phyloP scores from a whole-genome alignment of 1,139 yeast species.

The Yamadazyma membranifaciens region DNA sequence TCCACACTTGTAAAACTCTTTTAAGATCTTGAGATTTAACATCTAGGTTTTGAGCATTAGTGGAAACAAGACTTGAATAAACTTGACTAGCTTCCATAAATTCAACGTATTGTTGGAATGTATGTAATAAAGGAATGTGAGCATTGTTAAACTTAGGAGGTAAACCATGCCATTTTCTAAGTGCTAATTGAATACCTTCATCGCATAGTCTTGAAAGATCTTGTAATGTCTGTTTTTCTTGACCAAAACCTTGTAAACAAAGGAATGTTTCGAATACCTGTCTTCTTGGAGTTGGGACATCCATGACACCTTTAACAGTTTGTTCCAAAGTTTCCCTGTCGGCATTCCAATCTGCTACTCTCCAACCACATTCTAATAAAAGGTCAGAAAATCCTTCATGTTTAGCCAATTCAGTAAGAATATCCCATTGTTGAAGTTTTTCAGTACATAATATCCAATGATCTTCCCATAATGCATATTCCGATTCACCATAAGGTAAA shows the following conservation, averaged over 20 bases:
- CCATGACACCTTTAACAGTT: conserved; percentile 94
- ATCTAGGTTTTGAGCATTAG: conserved; percentile 90
- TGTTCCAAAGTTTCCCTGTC: conserved; percentile 94
- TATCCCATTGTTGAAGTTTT: conserved; percentile 97
- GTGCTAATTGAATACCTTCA: conserved; percentile 91
- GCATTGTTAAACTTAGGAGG: conserved; percentile 81
- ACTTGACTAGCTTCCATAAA: conserved; percentile 97
- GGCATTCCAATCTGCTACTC: conserved; percentile 97
- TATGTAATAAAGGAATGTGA: conserved; percentile 86
- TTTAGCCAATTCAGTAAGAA: conserved; percentile 91
- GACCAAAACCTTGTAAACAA: conserved; percentile 90
- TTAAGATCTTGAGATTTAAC: conserved; percentile 91
- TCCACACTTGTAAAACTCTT: conserved; percentile 94
- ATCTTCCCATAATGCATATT: conserved; percentile 96
- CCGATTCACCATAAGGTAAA: conserved; percentile 92
- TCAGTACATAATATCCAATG: conserved; percentile 98
- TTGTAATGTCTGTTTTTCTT: conserved; percentile 76
- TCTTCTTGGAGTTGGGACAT: conserved; percentile 96
- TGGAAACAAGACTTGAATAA: conserved; percentile 81
- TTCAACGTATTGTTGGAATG: conserved; percentile 96
- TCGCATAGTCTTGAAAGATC: conserved; percentile 87
- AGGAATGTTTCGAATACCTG: conserved; percentile 94
- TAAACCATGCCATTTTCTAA: conserved; percentile 90
- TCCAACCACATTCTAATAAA: conserved; percentile 96
- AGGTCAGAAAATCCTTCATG: conserved; percentile 97